Evolutionary conservation across 192 early-diverging fungal genomes (phyloP).

Genomic region (Borealophlyctis nickersoniae): DNA sequence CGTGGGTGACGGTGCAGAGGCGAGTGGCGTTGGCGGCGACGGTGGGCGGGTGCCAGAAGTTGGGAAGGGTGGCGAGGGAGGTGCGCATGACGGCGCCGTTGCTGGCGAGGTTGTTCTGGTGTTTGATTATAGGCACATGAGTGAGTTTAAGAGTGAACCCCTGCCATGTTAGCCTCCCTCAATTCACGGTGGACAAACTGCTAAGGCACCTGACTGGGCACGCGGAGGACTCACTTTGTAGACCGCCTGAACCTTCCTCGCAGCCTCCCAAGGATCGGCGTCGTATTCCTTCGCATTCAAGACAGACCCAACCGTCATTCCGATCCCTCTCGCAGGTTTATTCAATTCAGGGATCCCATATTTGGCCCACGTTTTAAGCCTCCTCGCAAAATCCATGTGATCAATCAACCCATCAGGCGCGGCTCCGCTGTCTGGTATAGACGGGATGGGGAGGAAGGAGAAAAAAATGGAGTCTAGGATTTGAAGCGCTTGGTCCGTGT

Average conservation of each 20-base stretch:
- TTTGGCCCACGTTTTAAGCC: conserved; percentile 49
- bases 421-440: conserved; percentile 36
- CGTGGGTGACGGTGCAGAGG: conserved; percentile 40
- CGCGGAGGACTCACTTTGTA: too few relatives aligned
- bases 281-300: conserved; percentile 44
- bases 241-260: too few relatives aligned
- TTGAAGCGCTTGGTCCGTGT: conserved; percentile 60
- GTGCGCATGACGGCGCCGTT: conserved; percentile 50
- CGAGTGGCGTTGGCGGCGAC: conserved; percentile 5
- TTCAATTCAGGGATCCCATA: conserved; percentile 49
- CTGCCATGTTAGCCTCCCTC: too few relatives aligned
- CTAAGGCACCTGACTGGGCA: too few relatives aligned
- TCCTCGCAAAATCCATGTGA: conserved; percentile 44
- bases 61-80: conserved; percentile 27
- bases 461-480: too few relatives aligned
- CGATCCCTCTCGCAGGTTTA: conserved; percentile 59
- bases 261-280: conserved; percentile 43
- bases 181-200: too few relatives aligned
- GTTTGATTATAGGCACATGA: too few relatives aligned
- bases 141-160: too few relatives aligned
- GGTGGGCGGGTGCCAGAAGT: conserved; percentile 41
- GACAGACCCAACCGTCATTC: conserved; percentile 46
- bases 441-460: conserved; percentile 47
- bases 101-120: too few relatives aligned
- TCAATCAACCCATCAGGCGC: too few relatives aligned